Conservation (phyloP, 2,329 filamentous ascomycete species). For the Paecilomyces niveus region DNA sequence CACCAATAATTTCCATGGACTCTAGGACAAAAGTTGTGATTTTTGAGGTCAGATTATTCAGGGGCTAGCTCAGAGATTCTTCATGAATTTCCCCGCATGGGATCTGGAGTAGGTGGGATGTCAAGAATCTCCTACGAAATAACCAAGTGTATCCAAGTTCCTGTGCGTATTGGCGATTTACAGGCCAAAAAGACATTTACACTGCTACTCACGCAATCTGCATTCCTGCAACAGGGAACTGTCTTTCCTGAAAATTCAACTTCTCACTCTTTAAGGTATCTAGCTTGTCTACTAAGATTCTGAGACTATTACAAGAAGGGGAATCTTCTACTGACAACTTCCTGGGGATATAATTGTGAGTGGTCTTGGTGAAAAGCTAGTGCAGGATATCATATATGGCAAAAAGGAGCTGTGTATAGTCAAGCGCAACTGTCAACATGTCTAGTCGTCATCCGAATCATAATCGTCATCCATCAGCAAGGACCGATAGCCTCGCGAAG, state of each 20-base stretch:
- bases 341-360: not conserved
- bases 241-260: not conserved
- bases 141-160: too few species aligned
- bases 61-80: not conserved
- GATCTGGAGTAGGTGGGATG: not conserved
- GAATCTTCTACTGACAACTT: not conserved
- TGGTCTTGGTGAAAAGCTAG: not conserved
- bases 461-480: conserved; percentile 68
- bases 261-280: not conserved
- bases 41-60: not conserved
- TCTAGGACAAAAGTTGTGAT: not conserved
- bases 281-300: not conserved
- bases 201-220: too few species aligned
- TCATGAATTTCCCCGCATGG: not conserved
- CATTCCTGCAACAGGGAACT: not conserved
- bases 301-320: not conserved
- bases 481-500: conserved; percentile 68
- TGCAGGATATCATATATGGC: not conserved
- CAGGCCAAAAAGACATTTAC: too few species aligned
- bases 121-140: too few species aligned
- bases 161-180: too few species aligned
- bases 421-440: not conserved
- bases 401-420: not conserved
- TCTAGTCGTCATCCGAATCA: conserved; percentile 61
- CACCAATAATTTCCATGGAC: not conserved